Conservation (phyloP, 2,329 filamentous ascomycete genomes). For the Cladosporium halotolerans region DNA sequence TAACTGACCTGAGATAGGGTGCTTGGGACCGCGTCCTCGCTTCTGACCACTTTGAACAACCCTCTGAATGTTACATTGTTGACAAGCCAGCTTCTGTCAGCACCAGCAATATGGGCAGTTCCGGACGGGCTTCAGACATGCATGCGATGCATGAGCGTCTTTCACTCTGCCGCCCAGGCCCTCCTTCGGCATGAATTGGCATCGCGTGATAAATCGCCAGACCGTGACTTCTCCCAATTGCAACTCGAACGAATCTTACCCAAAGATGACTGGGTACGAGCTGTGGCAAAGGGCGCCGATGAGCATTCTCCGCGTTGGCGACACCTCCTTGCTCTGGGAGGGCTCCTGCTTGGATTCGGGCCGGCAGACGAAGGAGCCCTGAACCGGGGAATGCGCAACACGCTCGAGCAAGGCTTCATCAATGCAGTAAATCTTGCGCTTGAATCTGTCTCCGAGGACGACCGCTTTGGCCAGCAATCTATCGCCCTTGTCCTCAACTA, state of each 20-base stretch:
- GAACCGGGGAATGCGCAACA: conserved; percentile 57
- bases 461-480: conserved; percentile 41
- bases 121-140: conserved; percentile 57
- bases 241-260: conserved; percentile 28
- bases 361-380: conserved; percentile 57
- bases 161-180: conserved; percentile 59
- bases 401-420: conserved; percentile 66
- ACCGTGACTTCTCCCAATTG: conserved; percentile 22
- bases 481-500: conserved; percentile 70
- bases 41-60: conserved; percentile 65
- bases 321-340: conserved; percentile 73
- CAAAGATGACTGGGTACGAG: conserved; percentile 53
- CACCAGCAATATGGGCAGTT: conserved; percentile 64
- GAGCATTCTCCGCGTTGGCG: conserved; percentile 66
- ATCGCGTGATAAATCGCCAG: conserved; percentile 22
- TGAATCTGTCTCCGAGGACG: conserved; percentile 46
- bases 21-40: conserved; percentile 59
- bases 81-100: conserved; percentile 64
- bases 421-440: conserved; percentile 72
- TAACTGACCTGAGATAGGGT: conserved; percentile 32
- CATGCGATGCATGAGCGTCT: conserved; percentile 63
- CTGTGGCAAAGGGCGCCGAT: conserved; percentile 54
- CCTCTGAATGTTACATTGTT: conserved; percentile 68
- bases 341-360: conserved; percentile 71
- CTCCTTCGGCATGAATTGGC: conserved; percentile 45